Evolutionary conservation across 192 early-diverging fungal genomes (phyloP).

Genomic region (Coemansia sp.): DNA sequence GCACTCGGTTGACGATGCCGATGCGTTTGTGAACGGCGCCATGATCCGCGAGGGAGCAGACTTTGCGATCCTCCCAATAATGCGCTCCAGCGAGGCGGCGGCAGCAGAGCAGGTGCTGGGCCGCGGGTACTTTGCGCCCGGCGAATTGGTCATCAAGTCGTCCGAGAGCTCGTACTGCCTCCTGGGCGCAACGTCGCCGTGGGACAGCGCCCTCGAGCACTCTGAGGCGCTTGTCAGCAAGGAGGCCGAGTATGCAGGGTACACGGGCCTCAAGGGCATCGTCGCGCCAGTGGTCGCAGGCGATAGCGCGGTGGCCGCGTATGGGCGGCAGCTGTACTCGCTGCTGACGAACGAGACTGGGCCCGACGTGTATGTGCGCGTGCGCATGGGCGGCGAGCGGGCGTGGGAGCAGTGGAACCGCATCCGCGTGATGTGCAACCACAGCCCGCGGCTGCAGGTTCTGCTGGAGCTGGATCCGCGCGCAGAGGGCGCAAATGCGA

Average conservation of each 20-base stretch:
- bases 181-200: slow-evolving; percentile 18
- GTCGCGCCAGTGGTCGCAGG: slow-evolving; percentile 12
- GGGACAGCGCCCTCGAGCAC: neutral
- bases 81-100: neutral
- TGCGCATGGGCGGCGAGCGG: slow-evolving; percentile 42
- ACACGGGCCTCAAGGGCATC: slow-evolving; percentile 27
- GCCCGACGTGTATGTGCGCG: slow-evolving; percentile 48
- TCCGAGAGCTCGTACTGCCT: slow-evolving; percentile 31
- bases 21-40: slow-evolving; percentile 10
- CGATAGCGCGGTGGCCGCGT: neutral
- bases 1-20: slow-evolving; percentile 16
- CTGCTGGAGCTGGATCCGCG: slow-evolving; percentile 57
- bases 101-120: neutral
- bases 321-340: slow-evolving; percentile 21
- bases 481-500: slow-evolving; percentile 31
- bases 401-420: slow-evolving; percentile 82
- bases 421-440: slow-evolving; percentile 67
- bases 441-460: slow-evolving; percentile 59
- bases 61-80: slow-evolving; percentile 29
- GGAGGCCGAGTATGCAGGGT: slow-evolving; percentile 21
- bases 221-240: slow-evolving; percentile 8
- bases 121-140: slow-evolving; percentile 18
- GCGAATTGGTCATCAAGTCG: slow-evolving; percentile 25
- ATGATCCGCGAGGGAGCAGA: slow-evolving; percentile 23
- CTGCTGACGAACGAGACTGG: neutral